Evolutionary conservation across 164 flowering plant genomes (phyloP).

Genomic region (Tinospora cordifolia): DNA sequence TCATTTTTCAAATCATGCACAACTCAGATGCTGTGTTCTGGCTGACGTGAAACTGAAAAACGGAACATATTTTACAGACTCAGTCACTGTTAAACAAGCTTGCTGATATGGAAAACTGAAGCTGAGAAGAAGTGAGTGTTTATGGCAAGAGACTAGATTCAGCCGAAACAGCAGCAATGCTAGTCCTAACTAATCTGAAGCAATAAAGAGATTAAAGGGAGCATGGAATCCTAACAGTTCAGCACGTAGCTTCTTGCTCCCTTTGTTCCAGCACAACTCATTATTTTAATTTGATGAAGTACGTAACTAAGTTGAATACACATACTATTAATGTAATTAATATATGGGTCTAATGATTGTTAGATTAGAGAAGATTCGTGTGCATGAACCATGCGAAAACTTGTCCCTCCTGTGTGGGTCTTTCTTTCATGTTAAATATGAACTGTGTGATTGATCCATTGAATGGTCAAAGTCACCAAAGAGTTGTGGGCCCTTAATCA

Average conservation of each 20-base stretch:
- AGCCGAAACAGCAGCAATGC: not conserved
- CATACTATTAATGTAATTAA: not conserved
- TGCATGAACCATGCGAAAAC: constrained; percentile 11
- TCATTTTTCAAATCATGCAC: no score
- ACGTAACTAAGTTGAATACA: not conserved
- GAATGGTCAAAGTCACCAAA: not conserved
- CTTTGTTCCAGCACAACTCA: not conserved
- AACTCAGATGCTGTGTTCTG: no score
- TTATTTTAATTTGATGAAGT: not conserved
- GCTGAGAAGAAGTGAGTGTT: not conserved
- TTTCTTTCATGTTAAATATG: not conserved
- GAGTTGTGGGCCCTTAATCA: not conserved
- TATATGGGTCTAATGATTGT: constrained; percentile 5
- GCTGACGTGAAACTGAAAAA: no score
- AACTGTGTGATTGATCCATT: not conserved
- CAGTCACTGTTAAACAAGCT: not conserved
- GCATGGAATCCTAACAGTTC: not conserved
- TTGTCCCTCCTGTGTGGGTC: not conserved
- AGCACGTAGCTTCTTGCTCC: not conserved
- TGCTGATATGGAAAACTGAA: not conserved
- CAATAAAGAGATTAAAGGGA: not conserved
- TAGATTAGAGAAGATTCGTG: constrained; percentile 3
- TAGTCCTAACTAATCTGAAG: not conserved
- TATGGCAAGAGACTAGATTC: not conserved
- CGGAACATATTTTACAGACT: no score